Evolutionary conservation across 179 eudicot genomes (phyloP), one percentile per base, ranked within the genome.

Genomic region (Amaranthus tricolor): DNA sequence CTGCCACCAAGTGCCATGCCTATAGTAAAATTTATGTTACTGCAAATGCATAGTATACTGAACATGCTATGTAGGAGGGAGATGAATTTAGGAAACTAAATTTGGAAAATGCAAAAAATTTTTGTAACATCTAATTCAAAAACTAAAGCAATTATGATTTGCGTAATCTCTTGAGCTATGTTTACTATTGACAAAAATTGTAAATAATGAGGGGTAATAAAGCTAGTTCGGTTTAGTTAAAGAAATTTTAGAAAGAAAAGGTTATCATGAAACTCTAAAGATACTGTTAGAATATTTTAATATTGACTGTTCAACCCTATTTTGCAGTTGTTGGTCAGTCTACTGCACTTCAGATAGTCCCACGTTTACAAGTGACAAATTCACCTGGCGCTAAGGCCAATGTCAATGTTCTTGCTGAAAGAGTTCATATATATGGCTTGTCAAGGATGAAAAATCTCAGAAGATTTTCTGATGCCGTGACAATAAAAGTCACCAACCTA

Each of bases 301-400:
- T 63, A 50, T n/a, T 71, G 58, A 77, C 9, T 48, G 57, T 73
- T 55, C 7, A 11, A 19, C 31, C 52, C 61, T 52, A 43, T 11
- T 62, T 61, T 82, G 84, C 89, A 95, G 97, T 62, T 79, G 83
- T 87, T 78, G 86, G 84, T 65, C 84, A 79, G 74, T 74, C 83
- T 62, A 66, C 74, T 5, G 72, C 82, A 16, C 71, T 89, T 83
- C 83, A 80, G 61, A 68, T 93, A 52, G 73, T 86, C 52, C 91
- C 94, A 16, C 77, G 88, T 54, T 72, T 85, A 58, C 72, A 74
- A 6, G 89, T 88, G 60, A 82, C 71, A 55, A 84, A 80, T 6
- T 88, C 97, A 73, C 99, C 96, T n/a, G 95, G 95, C 73, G 71
- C 78, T 17, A 95, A 84, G 81, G 87, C 91, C 48, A 91, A 87